phyloP scores from a whole-genome alignment of 192 early-diverging fungal genomes.

The Dissophora ornata region DNA sequence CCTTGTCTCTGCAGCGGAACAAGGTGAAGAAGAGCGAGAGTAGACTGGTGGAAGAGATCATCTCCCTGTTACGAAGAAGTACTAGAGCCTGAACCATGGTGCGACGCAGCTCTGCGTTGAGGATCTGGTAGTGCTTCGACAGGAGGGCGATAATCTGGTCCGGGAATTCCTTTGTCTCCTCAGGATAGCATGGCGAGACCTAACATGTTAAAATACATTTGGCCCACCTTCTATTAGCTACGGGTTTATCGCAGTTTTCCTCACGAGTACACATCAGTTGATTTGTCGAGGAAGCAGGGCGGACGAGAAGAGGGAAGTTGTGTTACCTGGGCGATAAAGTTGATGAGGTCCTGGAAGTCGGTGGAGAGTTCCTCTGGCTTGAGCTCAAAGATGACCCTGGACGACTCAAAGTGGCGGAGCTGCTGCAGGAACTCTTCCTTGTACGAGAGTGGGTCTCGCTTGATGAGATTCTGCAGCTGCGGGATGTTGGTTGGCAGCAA shows the following conservation, averaged over 20 bases:
- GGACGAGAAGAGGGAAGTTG: too few relatives aligned
- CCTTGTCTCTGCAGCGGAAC: slow-evolving; percentile 94
- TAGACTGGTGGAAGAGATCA: slow-evolving; percentile 66
- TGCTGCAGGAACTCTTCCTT: slow-evolving; percentile 95
- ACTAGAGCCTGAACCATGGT: slow-evolving; percentile 90
- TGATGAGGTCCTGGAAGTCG: slow-evolving; percentile 89
- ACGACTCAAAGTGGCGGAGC: slow-evolving; percentile 90
- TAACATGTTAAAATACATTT: slow-evolving; percentile 33
- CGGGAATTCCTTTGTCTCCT: slow-evolving; percentile 83
- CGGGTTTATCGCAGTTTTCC: too few relatives aligned
- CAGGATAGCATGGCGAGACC: slow-evolving; percentile 88
- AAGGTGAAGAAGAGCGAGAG: slow-evolving; percentile 96
- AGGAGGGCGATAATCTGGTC: slow-evolving; percentile 87
- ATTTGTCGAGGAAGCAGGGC: too few relatives aligned
- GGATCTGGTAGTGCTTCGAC: slow-evolving; percentile 80
- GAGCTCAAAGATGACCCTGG: slow-evolving; percentile 86
- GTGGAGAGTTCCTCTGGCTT: slow-evolving; percentile 86
- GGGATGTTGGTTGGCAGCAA: slow-evolving; percentile 85
- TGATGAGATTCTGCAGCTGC: slow-evolving; percentile 98
- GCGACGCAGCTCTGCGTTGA: slow-evolving; percentile 86
- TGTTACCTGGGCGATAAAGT: slow-evolving; percentile 86
- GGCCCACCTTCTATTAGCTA: too few relatives aligned
- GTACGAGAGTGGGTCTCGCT: slow-evolving; percentile 94
- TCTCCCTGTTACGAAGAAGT: slow-evolving; percentile 87
- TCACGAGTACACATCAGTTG: too few relatives aligned